phyloP scores from a whole-genome alignment of 2,329 filamentous ascomycete species.

The Microsporum ferrugineum region DNA sequence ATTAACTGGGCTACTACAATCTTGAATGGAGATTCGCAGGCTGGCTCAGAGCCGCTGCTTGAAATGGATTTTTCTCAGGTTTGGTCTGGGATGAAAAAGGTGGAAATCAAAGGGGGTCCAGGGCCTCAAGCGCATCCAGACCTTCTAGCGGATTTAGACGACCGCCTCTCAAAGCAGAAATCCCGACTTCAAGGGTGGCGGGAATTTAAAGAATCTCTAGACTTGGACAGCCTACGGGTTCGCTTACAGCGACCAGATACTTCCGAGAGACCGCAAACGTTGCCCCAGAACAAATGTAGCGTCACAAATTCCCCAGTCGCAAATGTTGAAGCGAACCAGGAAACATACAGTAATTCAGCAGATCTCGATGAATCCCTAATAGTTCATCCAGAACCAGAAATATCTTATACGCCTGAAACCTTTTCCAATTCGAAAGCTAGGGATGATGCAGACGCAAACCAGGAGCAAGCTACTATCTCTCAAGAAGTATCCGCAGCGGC shows the following conservation, averaged over 20 bases:
- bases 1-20: slow-evolving; percentile 62
- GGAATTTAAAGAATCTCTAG: slow-evolving; percentile 43
- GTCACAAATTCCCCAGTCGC: background rate
- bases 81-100: slow-evolving; percentile 56
- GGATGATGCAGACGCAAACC: background rate
- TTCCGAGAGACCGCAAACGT: background rate
- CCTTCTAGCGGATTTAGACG: slow-evolving; percentile 57
- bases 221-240: background rate
- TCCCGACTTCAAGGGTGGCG: slow-evolving; percentile 63
- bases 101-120: slow-evolving; percentile 36
- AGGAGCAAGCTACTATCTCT: background rate
- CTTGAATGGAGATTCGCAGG: slow-evolving; percentile 52
- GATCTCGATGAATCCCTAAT: background rate
- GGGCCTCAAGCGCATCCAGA: slow-evolving; percentile 19
- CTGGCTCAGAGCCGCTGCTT: slow-evolving; percentile 52
- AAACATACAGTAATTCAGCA: background rate
- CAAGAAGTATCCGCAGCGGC: background rate
- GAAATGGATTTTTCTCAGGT: slow-evolving; percentile 56
- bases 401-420: background rate
- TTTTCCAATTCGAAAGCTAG: background rate
- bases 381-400: background rate
- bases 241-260: background rate
- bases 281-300: background rate
- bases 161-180: slow-evolving; percentile 54
- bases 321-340: background rate